These are phyloP conservation scores for Fraxinus dipetala DNA, from an alignment of 305 asterid genomes.

Conservation along the genomic window DNA sequence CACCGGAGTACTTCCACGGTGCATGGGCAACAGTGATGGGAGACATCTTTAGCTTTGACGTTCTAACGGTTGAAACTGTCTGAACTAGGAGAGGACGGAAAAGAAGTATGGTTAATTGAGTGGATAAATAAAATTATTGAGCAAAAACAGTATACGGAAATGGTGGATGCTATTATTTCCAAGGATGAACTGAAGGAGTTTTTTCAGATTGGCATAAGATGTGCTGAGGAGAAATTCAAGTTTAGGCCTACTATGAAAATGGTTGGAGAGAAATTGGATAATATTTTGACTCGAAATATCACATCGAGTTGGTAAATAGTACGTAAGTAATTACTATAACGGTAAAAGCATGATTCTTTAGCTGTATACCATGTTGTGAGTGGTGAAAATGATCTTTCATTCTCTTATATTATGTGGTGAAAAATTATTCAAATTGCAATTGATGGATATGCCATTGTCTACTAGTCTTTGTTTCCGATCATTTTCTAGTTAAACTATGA, in stretches of 20 bases:
- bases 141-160: slow-evolving; percentile 42
- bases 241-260: slow-evolving; percentile 57
- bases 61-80: slow-evolving; percentile 57
- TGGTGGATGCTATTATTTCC: slow-evolving; percentile 50
- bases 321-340: background rate
- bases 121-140: slow-evolving; percentile 51
- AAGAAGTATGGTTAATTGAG: slow-evolving; percentile 58
- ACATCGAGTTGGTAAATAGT: background rate
- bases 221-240: slow-evolving; percentile 41
- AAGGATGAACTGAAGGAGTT: slow-evolving; percentile 40
- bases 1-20: slow-evolving; percentile 70
- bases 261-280: slow-evolving; percentile 45
- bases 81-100: slow-evolving; percentile 60
- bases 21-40: slow-evolving; percentile 55
- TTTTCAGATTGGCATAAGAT: slow-evolving; percentile 49
- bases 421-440: no score
- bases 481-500: no score
- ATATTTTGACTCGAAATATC: slow-evolving; percentile 19
- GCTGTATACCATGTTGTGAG: background rate
- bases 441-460: background rate
- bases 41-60: slow-evolving; percentile 78
- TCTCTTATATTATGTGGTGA: no score
- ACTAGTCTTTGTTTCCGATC: background rate
- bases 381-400: background rate
- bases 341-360: slow-evolving; percentile 13